phyloP scores from a whole-genome alignment of 2,329 filamentous ascomycete species.

The Xylaria sp. region DNA sequence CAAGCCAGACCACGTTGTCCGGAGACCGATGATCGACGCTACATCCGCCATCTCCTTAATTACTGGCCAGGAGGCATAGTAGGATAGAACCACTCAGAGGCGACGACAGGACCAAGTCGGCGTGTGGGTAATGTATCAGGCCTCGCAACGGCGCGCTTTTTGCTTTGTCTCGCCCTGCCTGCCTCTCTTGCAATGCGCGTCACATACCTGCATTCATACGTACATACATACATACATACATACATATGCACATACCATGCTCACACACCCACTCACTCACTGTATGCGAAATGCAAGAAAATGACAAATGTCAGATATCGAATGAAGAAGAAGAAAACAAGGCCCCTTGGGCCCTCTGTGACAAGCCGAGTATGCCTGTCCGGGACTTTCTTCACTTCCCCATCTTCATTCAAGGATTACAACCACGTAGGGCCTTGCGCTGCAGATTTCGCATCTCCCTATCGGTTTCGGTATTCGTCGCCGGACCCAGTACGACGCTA shows the following conservation, averaged over 20 bases:
- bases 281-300: conserved; percentile 21
- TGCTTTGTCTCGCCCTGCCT: conserved; percentile 17
- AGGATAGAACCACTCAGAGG: conserved; percentile 7
- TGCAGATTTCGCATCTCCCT: background rate
- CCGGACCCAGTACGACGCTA: conserved; percentile 4
- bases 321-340: conserved; percentile 14
- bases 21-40: conserved; percentile 38
- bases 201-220: conserved; percentile 16
- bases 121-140: conserved; percentile 10
- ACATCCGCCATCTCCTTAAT: conserved; percentile 34
- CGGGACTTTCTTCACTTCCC: conserved; percentile 26
- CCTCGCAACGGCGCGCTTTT: conserved; percentile 24
- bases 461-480: conserved; percentile 1
- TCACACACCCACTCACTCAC: conserved; percentile 4
- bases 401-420: conserved; percentile 8
- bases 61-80: conserved; percentile 30
- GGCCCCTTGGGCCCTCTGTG: background rate
- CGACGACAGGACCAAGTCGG: background rate
- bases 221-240: background rate
- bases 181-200: conserved; percentile 12
- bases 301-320: conserved; percentile 32
- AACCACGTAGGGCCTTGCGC: background rate
- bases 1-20: conserved; percentile 33
- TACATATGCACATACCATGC: conserved; percentile 5
- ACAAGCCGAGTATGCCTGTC: conserved; percentile 1